phyloP scores from a whole-genome alignment of 345 rosid genomes.

The Psidium guajava region DNA sequence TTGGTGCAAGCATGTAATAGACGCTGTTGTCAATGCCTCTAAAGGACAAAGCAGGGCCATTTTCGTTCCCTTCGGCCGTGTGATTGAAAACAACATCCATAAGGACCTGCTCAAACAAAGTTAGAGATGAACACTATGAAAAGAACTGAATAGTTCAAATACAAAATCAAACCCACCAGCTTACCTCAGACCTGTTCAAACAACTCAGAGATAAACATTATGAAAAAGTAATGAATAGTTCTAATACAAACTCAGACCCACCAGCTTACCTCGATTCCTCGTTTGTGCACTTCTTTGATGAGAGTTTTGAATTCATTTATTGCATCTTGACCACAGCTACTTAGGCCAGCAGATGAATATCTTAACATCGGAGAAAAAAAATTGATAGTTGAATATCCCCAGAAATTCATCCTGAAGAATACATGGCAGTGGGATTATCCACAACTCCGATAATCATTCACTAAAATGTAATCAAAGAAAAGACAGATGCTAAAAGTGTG shows the following conservation, averaged over 20 bases:
- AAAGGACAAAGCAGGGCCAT: slow-evolving; percentile 79
- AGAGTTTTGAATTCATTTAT: slow-evolving; percentile 81
- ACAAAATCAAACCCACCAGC: too few relatives aligned
- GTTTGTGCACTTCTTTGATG: slow-evolving; percentile 85
- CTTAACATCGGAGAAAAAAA: slow-evolving; percentile 91
- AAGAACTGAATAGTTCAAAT: not conserved
- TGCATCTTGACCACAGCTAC: slow-evolving; percentile 53
- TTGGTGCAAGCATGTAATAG: slow-evolving; percentile 94
- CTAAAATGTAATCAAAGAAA: not conserved
- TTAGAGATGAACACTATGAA: too few relatives aligned
- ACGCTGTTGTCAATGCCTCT: slow-evolving; percentile 89
- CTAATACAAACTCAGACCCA: slow-evolving; percentile 1
- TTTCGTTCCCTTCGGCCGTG: slow-evolving; percentile 95
- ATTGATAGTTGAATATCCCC: slow-evolving; percentile 93
- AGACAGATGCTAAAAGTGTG: not conserved
- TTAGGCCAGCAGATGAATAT: slow-evolving; percentile 60
- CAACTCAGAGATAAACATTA: not conserved
- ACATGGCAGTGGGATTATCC: not conserved
- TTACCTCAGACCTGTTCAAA: not conserved
- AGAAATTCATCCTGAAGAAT: slow-evolving; percentile 75
- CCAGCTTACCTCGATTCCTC: slow-evolving; percentile 78
- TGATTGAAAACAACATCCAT: slow-evolving; percentile 97
- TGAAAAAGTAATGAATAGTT: not conserved
- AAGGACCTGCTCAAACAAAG: slow-evolving; percentile 44
- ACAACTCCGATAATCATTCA: not conserved